Evolutionary conservation across 2,329 filamentous ascomycete species (phyloP).

Genomic region (Fusarium solani-melongenae): DNA sequence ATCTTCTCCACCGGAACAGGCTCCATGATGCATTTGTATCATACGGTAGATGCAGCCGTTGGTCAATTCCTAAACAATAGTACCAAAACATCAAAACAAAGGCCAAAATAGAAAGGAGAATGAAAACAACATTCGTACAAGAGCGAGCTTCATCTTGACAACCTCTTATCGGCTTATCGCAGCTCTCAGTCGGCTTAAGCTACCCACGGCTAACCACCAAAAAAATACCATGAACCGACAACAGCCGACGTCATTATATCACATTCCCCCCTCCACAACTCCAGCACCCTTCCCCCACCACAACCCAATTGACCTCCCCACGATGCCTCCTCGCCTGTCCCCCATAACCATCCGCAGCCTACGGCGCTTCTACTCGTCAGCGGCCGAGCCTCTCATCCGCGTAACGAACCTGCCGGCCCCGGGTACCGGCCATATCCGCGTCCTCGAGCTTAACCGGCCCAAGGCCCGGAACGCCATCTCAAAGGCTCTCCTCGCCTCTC

Average conservation of each 20-base stretch:
- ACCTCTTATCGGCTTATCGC: conserved; percentile 34
- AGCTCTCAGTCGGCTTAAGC: conserved; percentile 26
- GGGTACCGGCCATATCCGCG: conserved; percentile 83
- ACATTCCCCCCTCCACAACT: not conserved
- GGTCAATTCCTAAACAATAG: not conserved
- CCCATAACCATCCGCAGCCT: conserved; percentile 36
- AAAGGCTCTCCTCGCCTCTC: conserved; percentile 75
- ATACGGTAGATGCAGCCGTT: not conserved
- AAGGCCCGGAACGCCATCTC: conserved; percentile 92
- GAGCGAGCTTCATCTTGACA: not conserved
- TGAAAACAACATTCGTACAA: not conserved
- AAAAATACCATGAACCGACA: conserved; percentile 25
- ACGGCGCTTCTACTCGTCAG: conserved; percentile 56
- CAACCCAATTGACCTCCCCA: conserved; percentile 3
- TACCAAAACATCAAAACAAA: not conserved
- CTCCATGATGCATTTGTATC: not conserved
- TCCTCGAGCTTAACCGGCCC: conserved; percentile 89
- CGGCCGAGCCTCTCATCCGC: conserved; percentile 68
- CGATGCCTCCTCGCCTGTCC: conserved; percentile 49
- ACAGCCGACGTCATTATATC: conserved; percentile 36
- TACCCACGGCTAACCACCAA: conserved; percentile 1
- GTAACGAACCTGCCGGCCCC: conserved; percentile 81
- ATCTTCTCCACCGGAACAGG: conserved; percentile 18
- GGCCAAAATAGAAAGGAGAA: not conserved
- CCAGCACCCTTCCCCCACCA: not conserved